Conservation (phyloP, 805 yeast species). For the Citeromyces nyonsensis region DNA sequence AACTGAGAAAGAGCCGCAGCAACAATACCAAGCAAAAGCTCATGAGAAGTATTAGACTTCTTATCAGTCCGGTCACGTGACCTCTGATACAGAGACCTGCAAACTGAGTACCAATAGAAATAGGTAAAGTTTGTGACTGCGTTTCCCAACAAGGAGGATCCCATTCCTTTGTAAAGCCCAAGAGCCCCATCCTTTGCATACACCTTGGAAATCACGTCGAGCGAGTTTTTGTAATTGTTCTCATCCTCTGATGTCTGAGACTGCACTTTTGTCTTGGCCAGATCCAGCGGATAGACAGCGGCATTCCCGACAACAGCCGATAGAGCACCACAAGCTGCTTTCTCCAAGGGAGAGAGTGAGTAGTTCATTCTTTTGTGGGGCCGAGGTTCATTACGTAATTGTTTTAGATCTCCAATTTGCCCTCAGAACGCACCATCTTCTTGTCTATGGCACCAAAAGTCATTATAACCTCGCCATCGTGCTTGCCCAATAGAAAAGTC, state of each 20-base stretch:
- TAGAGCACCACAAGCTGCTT: slow-evolving; percentile 70
- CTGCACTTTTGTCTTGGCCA: slow-evolving; percentile 64
- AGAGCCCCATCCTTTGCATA: slow-evolving; percentile 41
- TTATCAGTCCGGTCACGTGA: background rate
- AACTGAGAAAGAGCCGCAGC: slow-evolving; percentile 77
- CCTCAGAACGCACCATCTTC: slow-evolving; percentile 16
- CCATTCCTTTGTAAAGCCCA: slow-evolving; percentile 63
- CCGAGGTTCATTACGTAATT: too few relatives aligned
- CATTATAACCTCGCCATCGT: slow-evolving; percentile 19
- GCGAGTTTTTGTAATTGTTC: slow-evolving; percentile 32
- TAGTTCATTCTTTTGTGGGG: background rate
- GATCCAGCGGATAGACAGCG: slow-evolving; percentile 67
- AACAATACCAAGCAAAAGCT: slow-evolving; percentile 57
- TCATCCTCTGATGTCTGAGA: slow-evolving; percentile 29
- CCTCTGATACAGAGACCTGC: slow-evolving; percentile 33
- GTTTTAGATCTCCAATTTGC: background rate
- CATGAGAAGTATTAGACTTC: slow-evolving; percentile 18
- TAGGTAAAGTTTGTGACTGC: slow-evolving; percentile 73
- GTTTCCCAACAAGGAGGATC: slow-evolving; percentile 50
- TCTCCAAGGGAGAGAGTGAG: slow-evolving; percentile 48
- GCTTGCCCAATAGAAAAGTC: slow-evolving; percentile 17
- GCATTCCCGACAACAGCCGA: slow-evolving; percentile 74
- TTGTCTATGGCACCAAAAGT: slow-evolving; percentile 36
- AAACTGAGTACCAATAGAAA: slow-evolving; percentile 76
- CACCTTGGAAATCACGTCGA: slow-evolving; percentile 49